phyloP scores from a whole-genome alignment of 2,329 filamentous ascomycete species.

The Penicillium brasilianum region DNA sequence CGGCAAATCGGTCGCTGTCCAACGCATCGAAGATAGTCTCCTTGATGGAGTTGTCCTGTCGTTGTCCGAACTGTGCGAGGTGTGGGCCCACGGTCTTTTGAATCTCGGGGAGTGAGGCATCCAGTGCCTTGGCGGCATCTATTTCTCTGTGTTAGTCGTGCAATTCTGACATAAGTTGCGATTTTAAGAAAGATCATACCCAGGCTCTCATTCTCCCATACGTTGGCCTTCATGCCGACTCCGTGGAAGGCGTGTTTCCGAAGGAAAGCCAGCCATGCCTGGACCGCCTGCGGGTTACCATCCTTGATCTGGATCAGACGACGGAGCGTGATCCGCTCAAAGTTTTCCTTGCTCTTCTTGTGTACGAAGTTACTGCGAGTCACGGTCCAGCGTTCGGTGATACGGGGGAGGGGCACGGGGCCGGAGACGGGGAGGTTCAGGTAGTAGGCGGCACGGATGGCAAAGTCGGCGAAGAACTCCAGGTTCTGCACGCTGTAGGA shows the following conservation, averaged over 20 bases:
- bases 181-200: slow-evolving; percentile 55
- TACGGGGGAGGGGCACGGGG: slow-evolving; percentile 82
- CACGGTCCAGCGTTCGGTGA: slow-evolving; percentile 93
- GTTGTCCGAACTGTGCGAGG: slow-evolving; percentile 49
- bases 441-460: slow-evolving; percentile 92
- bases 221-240: slow-evolving; percentile 98
- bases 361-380: slow-evolving; percentile 87
- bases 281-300: slow-evolving; percentile 84
- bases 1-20: slow-evolving; percentile 43
- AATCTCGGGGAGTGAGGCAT: slow-evolving; percentile 42
- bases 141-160: slow-evolving; percentile 17
- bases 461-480: slow-evolving; percentile 94
- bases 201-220: slow-evolving; percentile 83
- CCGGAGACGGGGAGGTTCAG: slow-evolving; percentile 84
- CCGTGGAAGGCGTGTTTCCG: slow-evolving; percentile 92
- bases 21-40: slow-evolving; percentile 43
- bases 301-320: slow-evolving; percentile 91
- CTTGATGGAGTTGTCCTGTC: slow-evolving; percentile 35
- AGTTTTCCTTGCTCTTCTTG: slow-evolving; percentile 98
- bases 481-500: slow-evolving; percentile 90
- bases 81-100: slow-evolving; percentile 48
- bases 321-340: slow-evolving; percentile 85
- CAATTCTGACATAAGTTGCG: neutral
- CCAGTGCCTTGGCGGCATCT: slow-evolving; percentile 51
- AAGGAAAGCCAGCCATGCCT: slow-evolving; percentile 90